Percentiles rank a stretch among this genome's conserved stretches.
Conservation (phyloP, 2,329 filamentous ascomycete species). For the Phyllosticta citriasiana region DNA sequence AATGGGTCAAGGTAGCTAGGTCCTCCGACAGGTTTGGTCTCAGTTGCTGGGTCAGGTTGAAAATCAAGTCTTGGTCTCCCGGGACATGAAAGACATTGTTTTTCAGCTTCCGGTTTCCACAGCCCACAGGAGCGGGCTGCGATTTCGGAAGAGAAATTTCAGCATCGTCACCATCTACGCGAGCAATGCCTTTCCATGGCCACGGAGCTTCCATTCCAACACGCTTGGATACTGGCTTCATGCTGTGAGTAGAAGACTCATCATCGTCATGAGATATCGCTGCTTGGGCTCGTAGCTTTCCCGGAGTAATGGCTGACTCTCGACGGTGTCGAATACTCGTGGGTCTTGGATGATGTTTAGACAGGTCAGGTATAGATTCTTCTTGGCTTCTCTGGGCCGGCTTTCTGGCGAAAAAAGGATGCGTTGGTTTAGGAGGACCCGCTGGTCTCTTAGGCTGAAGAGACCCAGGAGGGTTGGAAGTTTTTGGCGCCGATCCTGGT, state of each 20-base stretch:
- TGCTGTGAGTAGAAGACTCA: conserved; percentile 17
- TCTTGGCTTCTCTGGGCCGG: conserved; percentile 19
- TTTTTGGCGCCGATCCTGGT: conserved; percentile 7
- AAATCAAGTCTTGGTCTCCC: conserved; percentile 20
- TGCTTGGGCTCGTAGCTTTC: conserved; percentile 33
- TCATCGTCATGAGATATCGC: conserved; percentile 11
- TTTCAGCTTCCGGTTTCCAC: conserved; percentile 28
- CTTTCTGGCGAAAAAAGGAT: conserved; percentile 62
- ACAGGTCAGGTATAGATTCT: background rate
- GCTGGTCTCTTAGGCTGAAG: conserved; percentile 20
- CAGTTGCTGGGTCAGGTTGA: background rate
- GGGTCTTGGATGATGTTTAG: conserved; percentile 7
- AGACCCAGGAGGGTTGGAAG: conserved; percentile 14
- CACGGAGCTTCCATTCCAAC: conserved; percentile 61
- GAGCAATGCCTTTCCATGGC: conserved; percentile 55
- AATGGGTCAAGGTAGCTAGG: background rate
- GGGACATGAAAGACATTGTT: conserved; percentile 22
- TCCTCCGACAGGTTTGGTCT: background rate
- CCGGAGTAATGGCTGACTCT: conserved; percentile 35
- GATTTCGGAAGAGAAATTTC: background rate
- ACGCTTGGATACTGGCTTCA: conserved; percentile 10
- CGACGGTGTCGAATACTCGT: conserved; percentile 21
- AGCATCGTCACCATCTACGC: conserved; percentile 45
- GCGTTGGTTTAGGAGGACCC: conserved; percentile 39
- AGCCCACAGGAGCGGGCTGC: background rate